These are phyloP conservation scores for Cryptosporidium parvum DNA, from an alignment of 169 alveolate species.

Conservation along the genomic window DNA sequence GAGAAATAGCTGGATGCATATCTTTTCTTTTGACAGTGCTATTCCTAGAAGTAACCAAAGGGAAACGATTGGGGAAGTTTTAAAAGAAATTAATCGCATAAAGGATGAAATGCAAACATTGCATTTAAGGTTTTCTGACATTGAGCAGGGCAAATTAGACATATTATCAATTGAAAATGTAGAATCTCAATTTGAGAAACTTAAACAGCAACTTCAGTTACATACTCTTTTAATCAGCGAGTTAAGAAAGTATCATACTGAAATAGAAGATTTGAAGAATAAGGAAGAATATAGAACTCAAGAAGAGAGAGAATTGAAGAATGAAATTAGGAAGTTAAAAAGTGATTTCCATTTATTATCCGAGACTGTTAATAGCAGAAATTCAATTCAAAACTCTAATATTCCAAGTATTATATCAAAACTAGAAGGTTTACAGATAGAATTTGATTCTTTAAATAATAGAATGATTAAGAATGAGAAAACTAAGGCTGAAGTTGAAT, in stretches of 20 bases:
- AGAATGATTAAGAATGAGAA: slow-evolving; percentile 33
- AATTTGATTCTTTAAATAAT: slow-evolving; percentile 40
- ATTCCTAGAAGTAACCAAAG: slow-evolving; percentile 62
- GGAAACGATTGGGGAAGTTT: slow-evolving; percentile 57
- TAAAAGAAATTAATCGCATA: slow-evolving; percentile 69
- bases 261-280: slow-evolving; percentile 58
- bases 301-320: slow-evolving; percentile 57
- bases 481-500: slow-evolving; percentile 41
- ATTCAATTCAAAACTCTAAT: slow-evolving; percentile 35
- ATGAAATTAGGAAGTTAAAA: slow-evolving; percentile 55
- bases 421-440: slow-evolving; percentile 46
- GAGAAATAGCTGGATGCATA: slow-evolving; percentile 75
- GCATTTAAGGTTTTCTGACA: slow-evolving; percentile 59
- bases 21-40: slow-evolving; percentile 75
- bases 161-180: slow-evolving; percentile 43
- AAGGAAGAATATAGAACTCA: slow-evolving; percentile 33
- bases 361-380: slow-evolving; percentile 60
- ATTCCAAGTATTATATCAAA: slow-evolving; percentile 46
- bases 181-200: slow-evolving; percentile 62
- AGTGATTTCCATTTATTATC: slow-evolving; percentile 45
- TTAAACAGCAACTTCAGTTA: slow-evolving; percentile 55
- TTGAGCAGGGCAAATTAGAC: slow-evolving; percentile 63
- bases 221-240: slow-evolving; percentile 65
- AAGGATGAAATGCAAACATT: slow-evolving; percentile 73
- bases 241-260: slow-evolving; percentile 71